Evolutionary conservation across 352 stramenopile species (phyloP).

Genomic region (Phytophthora syringae): DNA sequence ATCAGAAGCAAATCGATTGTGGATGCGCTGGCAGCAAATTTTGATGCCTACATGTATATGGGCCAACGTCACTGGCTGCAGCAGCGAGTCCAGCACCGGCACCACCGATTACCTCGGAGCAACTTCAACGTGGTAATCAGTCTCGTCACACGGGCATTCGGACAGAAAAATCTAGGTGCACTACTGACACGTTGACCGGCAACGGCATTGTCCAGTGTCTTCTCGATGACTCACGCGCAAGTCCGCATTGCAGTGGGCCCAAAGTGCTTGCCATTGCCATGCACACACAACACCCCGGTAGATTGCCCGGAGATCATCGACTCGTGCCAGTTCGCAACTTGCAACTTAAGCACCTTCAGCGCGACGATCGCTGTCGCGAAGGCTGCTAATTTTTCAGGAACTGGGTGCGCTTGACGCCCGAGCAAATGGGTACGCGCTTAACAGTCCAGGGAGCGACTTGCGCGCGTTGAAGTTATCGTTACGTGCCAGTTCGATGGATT

Average conservation of each 20-base stretch:
- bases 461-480: conserved; percentile 17
- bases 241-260: neutral
- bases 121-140: conserved; percentile 10
- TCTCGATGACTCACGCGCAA: neutral
- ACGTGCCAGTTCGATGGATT: conserved; percentile 21
- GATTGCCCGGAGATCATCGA: too few species aligned
- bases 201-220: too few species aligned
- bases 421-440: conserved; percentile 11
- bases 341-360: neutral
- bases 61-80: neutral
- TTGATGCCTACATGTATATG: too few species aligned
- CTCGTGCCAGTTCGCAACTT: too few species aligned
- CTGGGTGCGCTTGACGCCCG: conserved; percentile 17
- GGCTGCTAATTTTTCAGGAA: conserved; percentile 21
- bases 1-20: too few species aligned
- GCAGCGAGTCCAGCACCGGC: neutral
- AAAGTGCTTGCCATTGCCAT: neutral
- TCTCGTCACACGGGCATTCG: neutral
- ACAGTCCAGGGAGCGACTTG: conserved; percentile 7
- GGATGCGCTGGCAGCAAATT: too few species aligned
- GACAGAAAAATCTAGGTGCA: conserved; percentile 9
- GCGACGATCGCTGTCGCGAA: neutral
- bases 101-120: neutral
- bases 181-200: neutral
- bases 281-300: too few species aligned